These are phyloP conservation scores for Glycine soja DNA, from an alignment of 306 rosid species.

Conservation along the genomic window DNA sequence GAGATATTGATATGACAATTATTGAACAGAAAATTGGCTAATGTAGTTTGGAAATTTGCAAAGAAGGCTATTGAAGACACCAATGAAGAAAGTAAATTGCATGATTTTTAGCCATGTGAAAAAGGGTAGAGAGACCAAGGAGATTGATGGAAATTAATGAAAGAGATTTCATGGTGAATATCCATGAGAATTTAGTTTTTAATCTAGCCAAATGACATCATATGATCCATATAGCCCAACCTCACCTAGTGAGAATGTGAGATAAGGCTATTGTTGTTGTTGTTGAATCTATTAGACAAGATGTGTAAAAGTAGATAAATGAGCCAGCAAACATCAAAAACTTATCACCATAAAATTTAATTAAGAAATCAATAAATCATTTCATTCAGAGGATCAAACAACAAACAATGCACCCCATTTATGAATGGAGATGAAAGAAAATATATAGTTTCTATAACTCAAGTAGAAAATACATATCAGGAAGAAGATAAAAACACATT, in stretches of 20 bases:
- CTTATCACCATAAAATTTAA: background rate
- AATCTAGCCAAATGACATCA: too few relatives aligned
- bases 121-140: background rate
- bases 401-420: background rate
- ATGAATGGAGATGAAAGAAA: background rate
- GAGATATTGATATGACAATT: too few relatives aligned
- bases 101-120: background rate
- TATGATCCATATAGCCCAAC: too few relatives aligned
- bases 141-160: too few relatives aligned
- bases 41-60: too few relatives aligned
- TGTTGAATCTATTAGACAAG: too few relatives aligned
- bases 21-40: too few relatives aligned
- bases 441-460: background rate
- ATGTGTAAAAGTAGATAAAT: too few relatives aligned
- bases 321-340: background rate
- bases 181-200: background rate
- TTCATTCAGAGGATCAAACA: background rate
- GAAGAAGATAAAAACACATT: slow-evolving; percentile 20
- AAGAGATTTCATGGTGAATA: background rate
- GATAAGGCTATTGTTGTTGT: too few relatives aligned
- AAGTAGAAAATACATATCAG: background rate
- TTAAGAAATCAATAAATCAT: background rate
- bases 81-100: background rate
- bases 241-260: too few relatives aligned
- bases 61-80: background rate